A percentile compares a stretch with the other conserved stretches of the same genome.
Conservation (phyloP, 352 stramenopile genomes). For the Discostella stelligera region DNA sequence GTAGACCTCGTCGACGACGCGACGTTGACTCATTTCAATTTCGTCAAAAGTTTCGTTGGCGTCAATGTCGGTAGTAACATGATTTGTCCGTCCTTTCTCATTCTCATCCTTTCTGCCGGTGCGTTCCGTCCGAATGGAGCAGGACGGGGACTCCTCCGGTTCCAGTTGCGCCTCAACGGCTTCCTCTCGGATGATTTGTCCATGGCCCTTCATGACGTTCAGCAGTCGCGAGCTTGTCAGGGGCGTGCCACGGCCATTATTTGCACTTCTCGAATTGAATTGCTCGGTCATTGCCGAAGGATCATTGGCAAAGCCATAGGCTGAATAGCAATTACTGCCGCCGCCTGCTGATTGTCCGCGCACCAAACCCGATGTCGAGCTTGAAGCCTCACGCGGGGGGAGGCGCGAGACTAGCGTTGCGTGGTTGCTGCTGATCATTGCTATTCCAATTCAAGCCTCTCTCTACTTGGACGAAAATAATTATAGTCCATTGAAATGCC, state of each 20-base stretch:
- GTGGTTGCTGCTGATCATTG: not conserved
- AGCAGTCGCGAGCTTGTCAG: too few relatives aligned
- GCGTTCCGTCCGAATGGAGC: not conserved
- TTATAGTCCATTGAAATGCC: too few relatives aligned
- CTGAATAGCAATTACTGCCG: not conserved
- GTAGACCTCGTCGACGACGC: not conserved
- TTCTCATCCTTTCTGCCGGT: not conserved
- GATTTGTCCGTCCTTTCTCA: not conserved
- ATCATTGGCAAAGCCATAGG: not conserved
- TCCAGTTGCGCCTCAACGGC: not conserved
- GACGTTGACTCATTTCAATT: not conserved
- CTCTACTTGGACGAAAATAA: too few relatives aligned
- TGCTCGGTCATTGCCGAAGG: not conserved
- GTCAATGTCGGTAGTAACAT: not conserved
- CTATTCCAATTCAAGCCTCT: too few relatives aligned
- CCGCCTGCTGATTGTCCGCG: not conserved
- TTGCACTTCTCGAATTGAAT: not conserved
- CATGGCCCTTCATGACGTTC: not conserved
- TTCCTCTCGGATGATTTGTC: not conserved
- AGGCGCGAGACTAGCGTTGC: not conserved
- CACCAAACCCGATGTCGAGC: not conserved
- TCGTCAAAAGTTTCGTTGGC: not conserved
- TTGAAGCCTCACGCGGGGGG: not conserved
- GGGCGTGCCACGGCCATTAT: not conserved
- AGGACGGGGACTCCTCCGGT: not conserved